Base-by-base conservation (phyloP, 768 basidiomycete genomes). In the Leccinum aurantiacum region DNA sequence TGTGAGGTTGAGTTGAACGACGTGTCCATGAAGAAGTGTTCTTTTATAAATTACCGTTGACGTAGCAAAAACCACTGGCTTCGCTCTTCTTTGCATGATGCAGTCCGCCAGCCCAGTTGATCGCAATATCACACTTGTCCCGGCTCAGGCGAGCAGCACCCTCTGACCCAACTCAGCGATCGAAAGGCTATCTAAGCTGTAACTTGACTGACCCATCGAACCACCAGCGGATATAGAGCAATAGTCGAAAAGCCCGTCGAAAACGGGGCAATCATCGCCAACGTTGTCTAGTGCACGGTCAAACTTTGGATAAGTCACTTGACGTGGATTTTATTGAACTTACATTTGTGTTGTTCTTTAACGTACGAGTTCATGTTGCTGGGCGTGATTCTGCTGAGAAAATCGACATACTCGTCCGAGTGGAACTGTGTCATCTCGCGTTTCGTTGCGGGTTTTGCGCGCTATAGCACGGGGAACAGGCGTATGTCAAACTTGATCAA, bases 401-500 rank as follows among this genome's bases (percentile, higher is more conserved):
- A 98, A 67, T 98, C 97, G 60, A 98, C 92, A 73, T 98, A 99
- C 80, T 98, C 97, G 74, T 99, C 96, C 4, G 96, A 95, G 75
- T 98, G 96, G 71, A 98, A 99, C 70, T 99, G 92, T 19, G 97
- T 96, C 97, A 99, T 98, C 75, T 99, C 97, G 61, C 97, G 90
- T 77, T 97, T 97, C 3, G 97, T 99, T 8, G 97, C 97, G 6
- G 97, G 97, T 82, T 99, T 99, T 4, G 97, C 97, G 61, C 97
- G 87, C 97, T 99, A 67, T 27, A 49, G 31, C 47, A 55, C 17
- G 37, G 29, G 27, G 31, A 33, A 54, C n/a, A 35, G 29, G 15
- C n/a, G 35, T n/a, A 57, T 9, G 37, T 61, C 37, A 62, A 50
- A 24, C 31, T 48, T 7, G 38, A 58, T 56, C 35, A 7, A 37